Base-by-base conservation (phyloP, 2,329 filamentous ascomycete species). In the Cadophora malorum region DNA sequence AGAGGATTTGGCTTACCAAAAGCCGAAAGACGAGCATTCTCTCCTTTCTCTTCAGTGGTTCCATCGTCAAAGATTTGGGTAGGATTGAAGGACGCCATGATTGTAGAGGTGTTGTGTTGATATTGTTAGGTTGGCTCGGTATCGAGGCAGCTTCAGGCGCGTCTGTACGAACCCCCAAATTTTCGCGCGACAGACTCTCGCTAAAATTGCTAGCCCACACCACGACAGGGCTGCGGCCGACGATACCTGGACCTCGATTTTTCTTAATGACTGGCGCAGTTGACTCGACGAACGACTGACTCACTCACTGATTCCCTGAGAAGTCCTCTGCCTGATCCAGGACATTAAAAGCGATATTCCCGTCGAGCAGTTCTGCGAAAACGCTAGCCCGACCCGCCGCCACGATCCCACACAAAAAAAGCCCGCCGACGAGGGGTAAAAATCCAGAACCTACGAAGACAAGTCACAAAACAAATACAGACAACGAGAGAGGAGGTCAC, bases 51-150 rank as follows among this genome's bases (percentile, higher is more conserved):
- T 83, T 98, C 93, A 67, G 91, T 96, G 74, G 96, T 96, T 80
- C 96, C 94, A 81, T 97, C 93, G 77, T 94, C 93, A 83, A 98
- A 98, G 85, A 98, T 98, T 83, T 98, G 95, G 72, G 94, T 97
- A 77, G 95, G 94, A 83, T 94, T 96, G 81, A 90, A 90, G 75
- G 88, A 90, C 74, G 76, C 77, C 78, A 78, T 66, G 63, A 25
- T 59, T 59, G 64, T 65, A 38, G 47, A 65, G 63, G 65, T 66
- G 65, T 56, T 67, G 50, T 63, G 35, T 67, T 67, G 55, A 25
- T 47, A 33, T 60, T 52, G 16, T 19, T 31, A 47, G 58, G 23
- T 28, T 53, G 64, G 41, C 60, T 65, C 38, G 21, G 41, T 63
- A 52, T 68, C 65, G 67, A 66, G 65, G 45, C 28, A 63, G 55